A percentile compares a stretch with the other conserved stretches of the same genome.
Evolutionary conservation across 441 rosid genomes (phyloP).

Genomic region (Populus hybrid): DNA sequence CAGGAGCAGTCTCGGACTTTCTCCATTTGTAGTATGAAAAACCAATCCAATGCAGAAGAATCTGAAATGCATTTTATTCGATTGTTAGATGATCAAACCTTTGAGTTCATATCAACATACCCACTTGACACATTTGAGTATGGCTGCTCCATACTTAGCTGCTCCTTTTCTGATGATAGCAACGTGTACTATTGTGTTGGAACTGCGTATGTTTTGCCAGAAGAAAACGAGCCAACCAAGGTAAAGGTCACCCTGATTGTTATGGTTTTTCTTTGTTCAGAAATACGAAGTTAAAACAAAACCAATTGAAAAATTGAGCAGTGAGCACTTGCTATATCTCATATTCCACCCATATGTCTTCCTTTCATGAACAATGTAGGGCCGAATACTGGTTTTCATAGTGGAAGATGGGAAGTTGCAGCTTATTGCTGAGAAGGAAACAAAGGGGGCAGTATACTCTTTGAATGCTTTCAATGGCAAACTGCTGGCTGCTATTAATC

Average conservation of each 20-base stretch:
- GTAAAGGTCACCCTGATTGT: slow-evolving; percentile 24
- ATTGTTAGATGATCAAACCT: slow-evolving; percentile 88
- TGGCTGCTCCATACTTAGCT: slow-evolving; percentile 93
- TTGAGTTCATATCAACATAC: slow-evolving; percentile 80
- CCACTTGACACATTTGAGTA: slow-evolving; percentile 84
- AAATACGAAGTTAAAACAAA: background rate
- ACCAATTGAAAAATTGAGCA: background rate
- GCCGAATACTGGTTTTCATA: slow-evolving; percentile 83
- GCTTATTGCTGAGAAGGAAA: slow-evolving; percentile 91
- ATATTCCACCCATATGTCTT: slow-evolving; percentile 6
- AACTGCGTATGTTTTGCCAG: slow-evolving; percentile 96
- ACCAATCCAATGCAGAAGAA: slow-evolving; percentile 77
- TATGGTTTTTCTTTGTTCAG: background rate
- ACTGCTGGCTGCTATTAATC: slow-evolving; percentile 91
- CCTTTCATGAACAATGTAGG: slow-evolving; percentile 37
- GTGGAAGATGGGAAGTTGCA: slow-evolving; percentile 91
- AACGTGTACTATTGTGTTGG: slow-evolving; percentile 94
- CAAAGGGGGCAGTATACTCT: slow-evolving; percentile 91
- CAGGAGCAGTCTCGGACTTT: slow-evolving; percentile 95
- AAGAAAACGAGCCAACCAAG: slow-evolving; percentile 96
- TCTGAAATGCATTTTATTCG: slow-evolving; percentile 84
- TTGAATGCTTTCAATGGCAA: slow-evolving; percentile 93
- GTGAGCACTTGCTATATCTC: background rate
- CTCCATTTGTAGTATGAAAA: slow-evolving; percentile 85
- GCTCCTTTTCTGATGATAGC: slow-evolving; percentile 80